Evolutionary conservation across 1,284 basidiomycete genomes (phyloP), one percentile per base, ranked within the genome.

Genomic region (Grifola frondosa): DNA sequence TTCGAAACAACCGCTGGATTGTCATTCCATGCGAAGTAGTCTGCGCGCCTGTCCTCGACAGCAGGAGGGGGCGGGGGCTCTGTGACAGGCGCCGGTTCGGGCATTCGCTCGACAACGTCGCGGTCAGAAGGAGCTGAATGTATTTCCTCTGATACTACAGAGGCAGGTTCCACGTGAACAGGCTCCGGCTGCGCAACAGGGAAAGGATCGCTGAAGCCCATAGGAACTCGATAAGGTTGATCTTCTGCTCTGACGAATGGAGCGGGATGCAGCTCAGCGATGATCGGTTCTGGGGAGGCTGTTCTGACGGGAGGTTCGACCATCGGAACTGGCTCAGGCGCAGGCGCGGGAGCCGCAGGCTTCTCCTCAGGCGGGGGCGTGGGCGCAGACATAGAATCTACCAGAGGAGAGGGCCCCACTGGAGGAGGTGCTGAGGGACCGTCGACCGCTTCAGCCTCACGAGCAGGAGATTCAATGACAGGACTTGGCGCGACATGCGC

Each of bases 11-110:
- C 5, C 7, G 37, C 30, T 11, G 33, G 30, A 5, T 48, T 47
- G 45, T 63, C 59, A 13, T 50, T 46, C 49, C 44, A 59, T 0
- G 60, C 48, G 46, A 59, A 60, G 31, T 50, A 52, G 24, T 61
- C 59, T 3, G 54, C 44, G 9, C 49, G 51, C 9, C 22, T 37
- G 12, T 53, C 50, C 30, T 53, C 50, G 8, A 40, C 23, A 2
- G 30, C 21, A 4, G 42, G 36, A n/a, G 37, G 52, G 0, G 10
- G 42, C 2, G 35, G 32, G 22, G 49, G 41, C 12, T 50, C 44
- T 23, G 26, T n/a, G 1, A 31, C 6, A 8, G 43, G 40, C 13
- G 33, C 35, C 1, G 43, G 43, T 17, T 49, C 43, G 8, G 34
- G 30, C 9, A 44, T 6, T n/a, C 32, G 21, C 10, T 24, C 26